phyloP scores from a whole-genome alignment of 1,139 yeast genomes.

The Lodderomyces oxycetoniae region DNA sequence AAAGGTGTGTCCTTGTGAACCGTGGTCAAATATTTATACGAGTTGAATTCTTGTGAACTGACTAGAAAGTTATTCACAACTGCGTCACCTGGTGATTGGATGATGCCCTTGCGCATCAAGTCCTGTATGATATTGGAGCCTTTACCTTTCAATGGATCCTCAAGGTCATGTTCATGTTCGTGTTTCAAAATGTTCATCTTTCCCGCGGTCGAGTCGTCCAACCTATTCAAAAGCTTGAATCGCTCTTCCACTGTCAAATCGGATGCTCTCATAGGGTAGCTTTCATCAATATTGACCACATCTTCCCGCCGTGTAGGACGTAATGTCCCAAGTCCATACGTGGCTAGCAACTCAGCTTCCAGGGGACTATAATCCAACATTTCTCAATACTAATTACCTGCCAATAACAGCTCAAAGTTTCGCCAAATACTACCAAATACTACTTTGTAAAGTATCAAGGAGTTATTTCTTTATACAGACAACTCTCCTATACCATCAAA shows the following conservation, averaged over 20 bases:
- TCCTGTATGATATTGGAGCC: conserved; percentile 42
- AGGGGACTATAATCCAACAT: neutral
- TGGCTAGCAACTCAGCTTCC: conserved; percentile 16
- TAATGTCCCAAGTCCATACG: conserved; percentile 25
- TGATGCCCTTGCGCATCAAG: conserved; percentile 34
- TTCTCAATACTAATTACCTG: too few relatives aligned
- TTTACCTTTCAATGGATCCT: conserved; percentile 55
- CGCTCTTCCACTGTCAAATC: conserved; percentile 26
- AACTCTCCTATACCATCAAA: too few relatives aligned
- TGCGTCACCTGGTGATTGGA: conserved; percentile 39
- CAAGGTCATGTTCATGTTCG: conserved; percentile 18
- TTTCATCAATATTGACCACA: conserved; percentile 16
- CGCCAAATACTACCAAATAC: too few relatives aligned
- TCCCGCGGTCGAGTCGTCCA: conserved; percentile 18
- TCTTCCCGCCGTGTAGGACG: conserved; percentile 22
- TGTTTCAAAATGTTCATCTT: conserved; percentile 1
- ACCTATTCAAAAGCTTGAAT: conserved; percentile 24
- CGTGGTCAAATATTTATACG: conserved; percentile 62
- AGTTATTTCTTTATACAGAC: too few relatives aligned
- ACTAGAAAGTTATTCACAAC: conserved; percentile 54
- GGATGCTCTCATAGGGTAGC: conserved; percentile 22
- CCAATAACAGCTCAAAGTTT: too few relatives aligned
- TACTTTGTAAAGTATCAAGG: too few relatives aligned
- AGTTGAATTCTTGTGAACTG: conserved; percentile 68
- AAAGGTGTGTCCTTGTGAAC: conserved; percentile 71